These are phyloP conservation scores for Clonostachys sp. DNA, from an alignment of 2,329 filamentous ascomycete genomes.

Conservation along the genomic window DNA sequence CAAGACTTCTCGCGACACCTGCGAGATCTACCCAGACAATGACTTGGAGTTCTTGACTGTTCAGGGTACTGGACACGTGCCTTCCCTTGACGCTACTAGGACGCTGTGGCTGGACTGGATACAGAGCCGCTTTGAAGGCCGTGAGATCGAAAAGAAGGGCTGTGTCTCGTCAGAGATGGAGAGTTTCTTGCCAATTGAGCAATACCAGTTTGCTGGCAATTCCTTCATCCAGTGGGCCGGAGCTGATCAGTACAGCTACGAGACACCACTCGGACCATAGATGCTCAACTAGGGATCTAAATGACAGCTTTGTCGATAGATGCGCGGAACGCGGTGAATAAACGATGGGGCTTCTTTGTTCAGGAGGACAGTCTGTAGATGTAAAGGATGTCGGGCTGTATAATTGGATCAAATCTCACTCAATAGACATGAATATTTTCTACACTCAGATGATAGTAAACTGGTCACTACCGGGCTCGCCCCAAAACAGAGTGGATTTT, in stretches of 20 bases:
- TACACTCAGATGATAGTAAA: no score
- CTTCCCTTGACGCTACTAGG: slow-evolving; percentile 6
- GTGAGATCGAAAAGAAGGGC: background rate
- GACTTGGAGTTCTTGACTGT: slow-evolving; percentile 9
- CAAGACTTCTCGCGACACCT: slow-evolving; percentile 7
- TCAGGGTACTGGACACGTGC: slow-evolving; percentile 5
- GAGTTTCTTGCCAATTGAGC: slow-evolving; percentile 6
- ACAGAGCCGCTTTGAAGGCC: slow-evolving; percentile 7
- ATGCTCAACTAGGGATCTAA: background rate
- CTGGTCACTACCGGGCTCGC: no score
- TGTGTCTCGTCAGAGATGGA: slow-evolving; percentile 3
- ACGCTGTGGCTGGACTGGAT: slow-evolving; percentile 11
- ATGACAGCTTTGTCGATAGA: no score
- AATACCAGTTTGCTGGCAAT: slow-evolving; percentile 3
- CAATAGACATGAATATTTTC: no score
- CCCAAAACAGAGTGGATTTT: no score
- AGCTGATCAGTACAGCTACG: background rate
- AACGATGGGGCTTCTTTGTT: no score
- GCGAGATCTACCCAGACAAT: slow-evolving; percentile 1
- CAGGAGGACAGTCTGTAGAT: no score
- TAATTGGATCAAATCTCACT: no score
- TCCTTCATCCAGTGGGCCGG: slow-evolving; percentile 2
- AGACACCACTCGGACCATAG: background rate
- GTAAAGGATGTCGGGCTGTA: no score
- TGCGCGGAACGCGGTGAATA: no score